phyloP scores from a whole-genome alignment of 1,139 yeast species.

The Yamadazyma trypodendri region DNA sequence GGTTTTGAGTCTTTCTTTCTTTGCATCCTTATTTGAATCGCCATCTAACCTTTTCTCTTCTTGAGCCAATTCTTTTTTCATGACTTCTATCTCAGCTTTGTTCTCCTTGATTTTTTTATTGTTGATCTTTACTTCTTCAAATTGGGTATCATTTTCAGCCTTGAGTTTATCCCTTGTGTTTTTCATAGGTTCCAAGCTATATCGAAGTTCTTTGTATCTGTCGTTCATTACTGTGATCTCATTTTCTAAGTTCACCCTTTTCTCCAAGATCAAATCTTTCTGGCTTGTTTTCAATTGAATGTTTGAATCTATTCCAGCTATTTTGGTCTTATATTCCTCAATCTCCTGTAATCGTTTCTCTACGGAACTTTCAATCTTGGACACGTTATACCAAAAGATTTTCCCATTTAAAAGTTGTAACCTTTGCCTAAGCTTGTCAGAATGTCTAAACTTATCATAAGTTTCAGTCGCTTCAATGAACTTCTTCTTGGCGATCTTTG shows the following conservation, averaged over 20 bases:
- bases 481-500: conserved; percentile 26
- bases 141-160: background rate
- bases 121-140: conserved; percentile 3
- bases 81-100: conserved; percentile 5
- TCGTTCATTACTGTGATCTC: conserved; percentile 7
- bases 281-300: conserved; percentile 3
- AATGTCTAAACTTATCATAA: conserved; percentile 40
- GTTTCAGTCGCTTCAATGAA: conserved; percentile 35
- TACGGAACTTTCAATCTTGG: conserved; percentile 29
- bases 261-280: conserved; percentile 9
- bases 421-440: conserved; percentile 42
- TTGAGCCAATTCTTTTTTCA: conserved; percentile 5
- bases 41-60: conserved; percentile 1
- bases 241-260: conserved; percentile 13
- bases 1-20: background rate
- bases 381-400: conserved; percentile 61
- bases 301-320: conserved; percentile 9
- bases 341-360: conserved; percentile 21
- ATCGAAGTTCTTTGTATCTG: background rate
- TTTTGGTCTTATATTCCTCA: conserved; percentile 12
- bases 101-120: background rate
- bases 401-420: conserved; percentile 56
- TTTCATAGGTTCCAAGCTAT: conserved; percentile 1
- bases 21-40: background rate
- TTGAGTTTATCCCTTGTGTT: conserved; percentile 2